Percentiles rank a stretch among this genome's conserved stretches.
Evolutionary conservation across 768 basidiomycete genomes (phyloP).

Genomic region (Russula sp.): DNA sequence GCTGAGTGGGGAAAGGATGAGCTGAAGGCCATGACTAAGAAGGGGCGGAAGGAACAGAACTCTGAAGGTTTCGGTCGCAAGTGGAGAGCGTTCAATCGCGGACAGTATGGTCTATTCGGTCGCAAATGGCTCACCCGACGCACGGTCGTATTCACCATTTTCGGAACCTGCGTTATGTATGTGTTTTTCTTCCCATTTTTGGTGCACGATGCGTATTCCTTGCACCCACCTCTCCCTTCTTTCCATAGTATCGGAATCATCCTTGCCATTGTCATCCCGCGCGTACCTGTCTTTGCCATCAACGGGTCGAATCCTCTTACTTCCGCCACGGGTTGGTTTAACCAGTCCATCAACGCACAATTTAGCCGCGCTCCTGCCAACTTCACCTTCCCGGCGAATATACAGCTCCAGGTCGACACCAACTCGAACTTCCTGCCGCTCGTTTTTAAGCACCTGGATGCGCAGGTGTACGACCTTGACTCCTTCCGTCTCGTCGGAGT

Average conservation of each 20-base stretch:
- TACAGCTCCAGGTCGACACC: slow-evolving; percentile 76
- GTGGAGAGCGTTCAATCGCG: slow-evolving; percentile 77
- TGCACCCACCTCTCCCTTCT: not conserved
- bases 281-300: slow-evolving; percentile 72
- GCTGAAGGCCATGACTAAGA: slow-evolving; percentile 70
- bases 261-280: slow-evolving; percentile 77
- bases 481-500: slow-evolving; percentile 62
- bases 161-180: slow-evolving; percentile 56
- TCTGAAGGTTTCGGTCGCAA: slow-evolving; percentile 50
- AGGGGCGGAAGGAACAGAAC: slow-evolving; percentile 62
- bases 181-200: slow-evolving; percentile 34
- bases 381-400: slow-evolving; percentile 80
- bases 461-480: slow-evolving; percentile 65
- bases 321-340: slow-evolving; percentile 57
- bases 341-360: slow-evolving; percentile 50
- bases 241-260: slow-evolving; percentile 58
- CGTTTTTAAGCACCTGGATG: slow-evolving; percentile 64
- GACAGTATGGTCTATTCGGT: slow-evolving; percentile 77
- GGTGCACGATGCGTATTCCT: not conserved
- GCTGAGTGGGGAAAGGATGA: slow-evolving; percentile 86
- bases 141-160: slow-evolving; percentile 65
- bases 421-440: slow-evolving; percentile 72
- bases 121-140: slow-evolving; percentile 66
- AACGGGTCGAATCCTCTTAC: slow-evolving; percentile 55
- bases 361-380: slow-evolving; percentile 84